Evolutionary conservation across 106 monocot genomes (phyloP).

Genomic region (Apostasia shenzhenica): DNA sequence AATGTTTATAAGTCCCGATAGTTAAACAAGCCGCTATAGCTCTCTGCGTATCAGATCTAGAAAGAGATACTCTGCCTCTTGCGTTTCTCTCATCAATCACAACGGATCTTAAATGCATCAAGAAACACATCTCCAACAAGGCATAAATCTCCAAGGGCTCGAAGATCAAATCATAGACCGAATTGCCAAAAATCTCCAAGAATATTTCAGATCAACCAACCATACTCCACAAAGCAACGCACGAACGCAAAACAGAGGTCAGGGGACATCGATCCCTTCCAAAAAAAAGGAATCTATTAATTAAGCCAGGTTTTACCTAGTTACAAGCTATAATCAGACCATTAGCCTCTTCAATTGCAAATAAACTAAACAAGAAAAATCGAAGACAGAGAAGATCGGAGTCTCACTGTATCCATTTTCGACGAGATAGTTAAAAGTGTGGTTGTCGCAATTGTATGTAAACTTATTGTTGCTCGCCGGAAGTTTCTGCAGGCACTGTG

Average conservation of each 20-base stretch:
- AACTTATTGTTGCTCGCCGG: constrained; percentile 27
- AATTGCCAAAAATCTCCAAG: neutral
- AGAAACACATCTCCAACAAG: neutral
- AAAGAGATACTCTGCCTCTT: too few species aligned
- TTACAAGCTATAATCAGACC: too few species aligned
- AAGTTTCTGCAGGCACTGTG: constrained; percentile 27
- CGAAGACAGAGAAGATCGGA: neutral
- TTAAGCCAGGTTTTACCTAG: too few species aligned
- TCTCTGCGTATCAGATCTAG: too few species aligned
- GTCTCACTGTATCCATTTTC: constrained; percentile 17
- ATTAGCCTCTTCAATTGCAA: too few species aligned
- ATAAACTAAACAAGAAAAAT: neutral
- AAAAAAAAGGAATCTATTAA: too few species aligned
- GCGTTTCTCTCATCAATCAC: neutral
- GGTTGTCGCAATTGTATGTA: constrained; percentile 22
- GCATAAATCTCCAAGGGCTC: neutral
- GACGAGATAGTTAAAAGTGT: constrained; percentile 25
- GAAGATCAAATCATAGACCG: neutral
- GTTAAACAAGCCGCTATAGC: too few species aligned
- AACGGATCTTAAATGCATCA: neutral
- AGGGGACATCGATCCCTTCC: neutral
- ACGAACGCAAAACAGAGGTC: neutral
- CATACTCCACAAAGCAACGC: too few species aligned
- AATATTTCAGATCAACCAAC: neutral
- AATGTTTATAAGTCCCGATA: too few species aligned